Evolutionary conservation across 495 filamentous ascomycete genomes (phyloP), one percentile per base, ranked within the genome.

Genomic region (Daldinia loculata): DNA sequence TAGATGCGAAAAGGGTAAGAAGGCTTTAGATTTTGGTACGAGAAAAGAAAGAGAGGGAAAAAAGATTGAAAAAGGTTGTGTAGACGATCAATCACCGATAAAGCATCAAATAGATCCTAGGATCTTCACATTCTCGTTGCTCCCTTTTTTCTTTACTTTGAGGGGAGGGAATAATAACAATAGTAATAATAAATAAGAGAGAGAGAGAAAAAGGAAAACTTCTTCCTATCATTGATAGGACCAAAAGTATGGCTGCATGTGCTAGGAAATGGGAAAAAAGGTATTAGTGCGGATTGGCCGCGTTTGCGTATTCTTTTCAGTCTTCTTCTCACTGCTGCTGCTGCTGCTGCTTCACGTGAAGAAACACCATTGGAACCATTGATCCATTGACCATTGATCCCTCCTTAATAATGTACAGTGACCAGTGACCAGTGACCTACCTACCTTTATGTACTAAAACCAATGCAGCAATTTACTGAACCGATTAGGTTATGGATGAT

Each of bases 21-120:
- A n/a, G n/a, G n/a, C n/a, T n/a, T n/a, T n/a, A n/a, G n/a, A n/a
- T n/a, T n/a, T n/a, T n/a, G n/a, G n/a, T n/a, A n/a, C n/a, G n/a
- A n/a, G n/a, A n/a, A n/a, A n/a, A n/a, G n/a, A n/a, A n/a, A n/a
- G n/a, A n/a, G n/a, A n/a, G n/a, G 58, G 24, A 62, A 66, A 45
- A 45, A 39, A 50, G 30, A 38, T 57, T 55, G 34, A 64, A 48
- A 55, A 55, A 55, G 50, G 34, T 36, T 52, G 56, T 66, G 56
- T 68, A 66, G 64, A 68, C 12, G 43, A 72, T 64, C 65, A 66
- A 72, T 56, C 70, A 57, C 64, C 61, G 61, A 72, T 68, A 68
- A 66, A 72, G 53, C 53, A 63, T 63, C 63, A 30, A 48, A 48
- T 48, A 64, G 63, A 71, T 58, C 68, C 56, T 66, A 60, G 60